phyloP scores from a whole-genome alignment of 352 stramenopile genomes.

The Albugo candida region DNA sequence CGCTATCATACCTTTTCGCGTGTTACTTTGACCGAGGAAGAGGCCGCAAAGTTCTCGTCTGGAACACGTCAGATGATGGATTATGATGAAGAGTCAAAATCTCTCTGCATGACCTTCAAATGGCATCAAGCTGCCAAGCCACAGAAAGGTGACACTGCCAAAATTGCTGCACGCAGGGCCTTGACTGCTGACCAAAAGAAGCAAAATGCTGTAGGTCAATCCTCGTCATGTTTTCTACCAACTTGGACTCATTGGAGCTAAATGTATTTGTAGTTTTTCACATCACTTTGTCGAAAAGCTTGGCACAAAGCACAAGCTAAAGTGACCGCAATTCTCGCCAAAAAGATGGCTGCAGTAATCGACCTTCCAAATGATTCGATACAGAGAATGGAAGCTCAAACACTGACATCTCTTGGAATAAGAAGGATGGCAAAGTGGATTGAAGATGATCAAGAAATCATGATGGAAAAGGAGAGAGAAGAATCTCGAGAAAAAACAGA shows the following conservation, averaged over 20 bases:
- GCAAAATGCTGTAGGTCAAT: constrained; percentile 25
- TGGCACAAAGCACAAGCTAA: constrained; percentile 51
- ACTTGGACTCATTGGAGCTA: not conserved
- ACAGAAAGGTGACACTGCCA: constrained; percentile 69
- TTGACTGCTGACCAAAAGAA: constrained; percentile 57
- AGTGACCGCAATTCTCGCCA: constrained; percentile 53
- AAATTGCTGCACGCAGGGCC: constrained; percentile 43
- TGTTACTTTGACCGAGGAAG: constrained; percentile 23
- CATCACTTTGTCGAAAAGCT: constrained; percentile 45
- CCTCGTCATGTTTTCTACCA: too few species aligned
- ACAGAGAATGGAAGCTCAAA: constrained; percentile 22
- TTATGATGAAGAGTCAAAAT: constrained; percentile 21
- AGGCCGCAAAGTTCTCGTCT: constrained; percentile 44
- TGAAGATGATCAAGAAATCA: constrained; percentile 45
- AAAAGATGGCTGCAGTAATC: constrained; percentile 16
- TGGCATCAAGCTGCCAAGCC: constrained; percentile 65
- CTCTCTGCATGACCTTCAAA: constrained; percentile 69
- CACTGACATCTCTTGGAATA: constrained; percentile 39
- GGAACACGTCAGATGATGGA: constrained; percentile 77
- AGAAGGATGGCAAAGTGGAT: constrained; percentile 60
- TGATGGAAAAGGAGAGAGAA: constrained; percentile 46
- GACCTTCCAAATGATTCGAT: not conserved
- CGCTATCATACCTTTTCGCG: constrained; percentile 60
- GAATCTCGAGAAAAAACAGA: constrained; percentile 51
- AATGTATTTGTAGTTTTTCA: constrained; percentile 22